Evolutionary conservation across 108 stramenopile species (phyloP).

Genomic region (Epithemia pelagica): DNA sequence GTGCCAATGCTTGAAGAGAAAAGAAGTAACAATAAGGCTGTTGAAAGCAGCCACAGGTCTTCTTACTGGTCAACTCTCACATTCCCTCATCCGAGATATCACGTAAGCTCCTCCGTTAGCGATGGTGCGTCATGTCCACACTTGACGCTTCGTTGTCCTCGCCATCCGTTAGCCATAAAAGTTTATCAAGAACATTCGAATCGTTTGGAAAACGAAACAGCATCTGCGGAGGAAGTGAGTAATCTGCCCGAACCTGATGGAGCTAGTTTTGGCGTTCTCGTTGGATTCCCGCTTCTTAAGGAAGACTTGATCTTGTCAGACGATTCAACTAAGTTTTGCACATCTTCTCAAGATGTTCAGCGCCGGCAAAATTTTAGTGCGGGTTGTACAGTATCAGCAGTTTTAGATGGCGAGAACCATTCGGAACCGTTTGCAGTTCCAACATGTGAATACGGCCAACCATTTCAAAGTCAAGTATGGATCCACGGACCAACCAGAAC

Average conservation of each 20-base stretch:
- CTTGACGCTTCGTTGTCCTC: constrained; percentile 1
- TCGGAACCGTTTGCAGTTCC: constrained; percentile 13
- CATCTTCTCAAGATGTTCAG: neutral
- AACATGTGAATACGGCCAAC: constrained; percentile 9
- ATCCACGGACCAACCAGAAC: neutral
- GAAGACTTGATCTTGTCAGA: neutral
- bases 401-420: constrained; percentile 11
- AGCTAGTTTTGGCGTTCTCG: neutral
- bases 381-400: neutral
- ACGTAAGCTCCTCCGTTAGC: neutral
- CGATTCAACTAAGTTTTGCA: neutral
- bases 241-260: too few relatives aligned
- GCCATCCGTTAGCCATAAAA: constrained; percentile 12
- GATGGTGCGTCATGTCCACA: neutral
- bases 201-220: neutral
- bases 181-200: neutral
- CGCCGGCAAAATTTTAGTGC: neutral
- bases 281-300: neutral
- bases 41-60: neutral
- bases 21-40: neutral
- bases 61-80: neutral
- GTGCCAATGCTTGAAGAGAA: neutral
- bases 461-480: neutral
- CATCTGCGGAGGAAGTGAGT: too few relatives aligned
- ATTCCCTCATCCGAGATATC: neutral